A percentile compares a stretch with the other conserved stretches of the same genome.
Evolutionary conservation across 1,139 yeast species (phyloP).

Genomic region (Meyerozyma elateridarum): DNA sequence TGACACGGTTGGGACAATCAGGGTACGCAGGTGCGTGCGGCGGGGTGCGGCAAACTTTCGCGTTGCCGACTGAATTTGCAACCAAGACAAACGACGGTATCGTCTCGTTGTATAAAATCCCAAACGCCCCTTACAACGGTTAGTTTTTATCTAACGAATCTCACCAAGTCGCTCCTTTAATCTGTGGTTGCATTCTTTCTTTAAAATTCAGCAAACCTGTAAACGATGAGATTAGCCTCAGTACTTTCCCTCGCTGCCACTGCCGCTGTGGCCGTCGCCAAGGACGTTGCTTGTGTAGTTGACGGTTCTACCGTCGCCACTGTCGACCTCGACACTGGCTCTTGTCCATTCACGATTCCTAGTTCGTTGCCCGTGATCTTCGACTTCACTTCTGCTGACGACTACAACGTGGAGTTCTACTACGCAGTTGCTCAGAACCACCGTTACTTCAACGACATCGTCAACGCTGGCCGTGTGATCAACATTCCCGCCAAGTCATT

Average conservation of each 20-base stretch:
- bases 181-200: conserved; percentile 3
- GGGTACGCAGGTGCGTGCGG: too few relatives aligned
- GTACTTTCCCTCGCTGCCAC: conserved; percentile 17
- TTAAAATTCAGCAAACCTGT: conserved; percentile 2
- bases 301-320: conserved; percentile 28
- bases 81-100: neutral
- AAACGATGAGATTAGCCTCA: conserved; percentile 15
- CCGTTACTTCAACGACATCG: conserved; percentile 33
- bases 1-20: too few relatives aligned
- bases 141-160: too few relatives aligned
- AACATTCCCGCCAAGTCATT: conserved; percentile 29
- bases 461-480: conserved; percentile 31
- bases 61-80: conserved; percentile 1
- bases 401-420: conserved; percentile 35
- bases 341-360: conserved; percentile 37
- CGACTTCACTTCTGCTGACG: conserved; percentile 24
- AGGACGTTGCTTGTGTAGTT: conserved; percentile 35
- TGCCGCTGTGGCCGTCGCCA: conserved; percentile 20
- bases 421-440: conserved; percentile 22
- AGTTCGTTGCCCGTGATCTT: conserved; percentile 22
- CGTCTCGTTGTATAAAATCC: neutral
- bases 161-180: conserved; percentile 3
- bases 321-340: conserved; percentile 41
- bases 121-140: neutral
- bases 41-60: neutral